phyloP scores from a whole-genome alignment of 1,139 yeast species.

The Nakaseomyces bracarensis region DNA sequence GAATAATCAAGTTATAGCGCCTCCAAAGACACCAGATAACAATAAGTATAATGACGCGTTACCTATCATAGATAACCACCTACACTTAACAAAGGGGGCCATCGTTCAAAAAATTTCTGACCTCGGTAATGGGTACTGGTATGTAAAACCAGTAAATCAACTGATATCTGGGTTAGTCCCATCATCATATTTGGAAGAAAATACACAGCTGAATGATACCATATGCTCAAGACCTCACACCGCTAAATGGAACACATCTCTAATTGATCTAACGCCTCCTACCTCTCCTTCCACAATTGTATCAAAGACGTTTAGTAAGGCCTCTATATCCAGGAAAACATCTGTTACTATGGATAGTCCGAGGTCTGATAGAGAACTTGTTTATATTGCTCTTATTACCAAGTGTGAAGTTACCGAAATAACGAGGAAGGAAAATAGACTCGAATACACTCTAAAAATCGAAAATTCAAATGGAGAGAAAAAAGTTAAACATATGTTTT shows the following conservation, averaged over 20 bases:
- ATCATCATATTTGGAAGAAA: constrained; percentile 15
- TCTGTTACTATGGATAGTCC: constrained; percentile 3
- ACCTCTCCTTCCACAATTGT: constrained; percentile 19
- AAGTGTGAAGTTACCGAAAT: constrained; percentile 10
- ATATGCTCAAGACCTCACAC: constrained; percentile 7
- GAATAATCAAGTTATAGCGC: neutral
- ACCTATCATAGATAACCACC: constrained; percentile 4
- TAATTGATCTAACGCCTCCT: constrained; percentile 16
- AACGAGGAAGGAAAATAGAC: constrained; percentile 9
- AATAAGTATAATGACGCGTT: neutral
- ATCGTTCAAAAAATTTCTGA: constrained; percentile 19
- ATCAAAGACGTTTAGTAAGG: constrained; percentile 12
- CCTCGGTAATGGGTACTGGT: constrained; percentile 13
- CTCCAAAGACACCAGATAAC: neutral
- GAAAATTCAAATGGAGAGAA: constrained; percentile 8
- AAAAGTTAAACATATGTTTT: constrained; percentile 9
- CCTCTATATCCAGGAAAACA: constrained; percentile 3
- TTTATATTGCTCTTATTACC: neutral
- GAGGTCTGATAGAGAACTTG: constrained; percentile 3
- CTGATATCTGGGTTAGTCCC: constrained; percentile 24
- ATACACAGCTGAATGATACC: constrained; percentile 11
- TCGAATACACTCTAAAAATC: constrained; percentile 12
- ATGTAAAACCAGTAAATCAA: constrained; percentile 19
- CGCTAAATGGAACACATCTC: constrained; percentile 1
- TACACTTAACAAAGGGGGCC: constrained; percentile 17